phyloP scores from a whole-genome alignment of 305 asterid genomes.

The Fraxinus latifolia region DNA sequence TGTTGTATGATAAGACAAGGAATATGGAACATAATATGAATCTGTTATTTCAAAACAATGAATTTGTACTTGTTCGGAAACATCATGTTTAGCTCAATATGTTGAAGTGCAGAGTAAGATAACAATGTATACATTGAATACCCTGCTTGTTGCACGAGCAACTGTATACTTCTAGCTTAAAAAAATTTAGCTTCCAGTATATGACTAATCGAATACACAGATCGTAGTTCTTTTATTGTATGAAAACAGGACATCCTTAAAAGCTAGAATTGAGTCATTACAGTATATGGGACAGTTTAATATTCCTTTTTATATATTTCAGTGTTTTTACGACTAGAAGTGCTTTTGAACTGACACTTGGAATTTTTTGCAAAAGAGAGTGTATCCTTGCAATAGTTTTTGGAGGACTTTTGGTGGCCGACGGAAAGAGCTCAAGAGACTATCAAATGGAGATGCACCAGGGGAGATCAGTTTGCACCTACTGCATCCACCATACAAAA shows the following conservation, averaged over 20 bases:
- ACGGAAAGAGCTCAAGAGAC: slow-evolving; percentile 47
- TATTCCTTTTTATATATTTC: slow-evolving; percentile 27
- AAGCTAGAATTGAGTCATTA: neutral
- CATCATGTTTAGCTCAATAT: neutral
- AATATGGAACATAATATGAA: neutral
- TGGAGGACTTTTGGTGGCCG: slow-evolving; percentile 58
- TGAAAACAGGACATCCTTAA: neutral
- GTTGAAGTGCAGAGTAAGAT: neutral
- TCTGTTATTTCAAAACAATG: neutral
- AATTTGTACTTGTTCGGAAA: neutral
- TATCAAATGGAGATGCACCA: slow-evolving; percentile 37
- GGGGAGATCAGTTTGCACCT: slow-evolving; percentile 51
- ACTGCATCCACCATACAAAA: slow-evolving; percentile 52
- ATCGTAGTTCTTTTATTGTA: neutral
- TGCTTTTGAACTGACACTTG: slow-evolving; percentile 48
- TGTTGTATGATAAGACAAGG: neutral
- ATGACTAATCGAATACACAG: neutral
- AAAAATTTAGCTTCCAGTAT: neutral
- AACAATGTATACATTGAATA: neutral
- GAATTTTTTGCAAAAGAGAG: slow-evolving; percentile 62
- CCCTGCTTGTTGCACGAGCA: neutral
- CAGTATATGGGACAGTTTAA: slow-evolving; percentile 24
- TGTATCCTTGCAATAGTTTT: slow-evolving; percentile 92
- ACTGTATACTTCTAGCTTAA: neutral
- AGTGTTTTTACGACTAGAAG: slow-evolving; percentile 20